Percentiles rank a stretch among this genome's conserved stretches.
Conservation (phyloP, 2,329 filamentous ascomycete genomes). For the Xylariaceae sp. region DNA sequence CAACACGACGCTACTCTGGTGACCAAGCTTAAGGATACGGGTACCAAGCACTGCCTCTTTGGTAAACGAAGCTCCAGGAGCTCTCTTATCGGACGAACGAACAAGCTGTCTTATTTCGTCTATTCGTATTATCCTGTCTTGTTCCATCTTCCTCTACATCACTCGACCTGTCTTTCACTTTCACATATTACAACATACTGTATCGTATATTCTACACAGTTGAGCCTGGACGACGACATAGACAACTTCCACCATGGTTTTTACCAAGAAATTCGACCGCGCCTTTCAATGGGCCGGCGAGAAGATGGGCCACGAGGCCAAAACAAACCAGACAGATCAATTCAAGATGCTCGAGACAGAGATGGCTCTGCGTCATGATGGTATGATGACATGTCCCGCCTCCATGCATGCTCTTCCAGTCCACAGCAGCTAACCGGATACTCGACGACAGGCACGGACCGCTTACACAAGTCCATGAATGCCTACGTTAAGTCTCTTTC, state of each 20-base stretch:
- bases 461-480: constrained; percentile 80
- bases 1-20: too few species aligned
- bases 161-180: background rate
- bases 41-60: too few species aligned
- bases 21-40: too few species aligned
- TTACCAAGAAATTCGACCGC: constrained; percentile 84
- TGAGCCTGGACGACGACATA: background rate
- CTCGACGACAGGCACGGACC: constrained; percentile 69
- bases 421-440: constrained; percentile 2
- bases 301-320: constrained; percentile 88
- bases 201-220: background rate
- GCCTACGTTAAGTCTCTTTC: constrained; percentile 84
- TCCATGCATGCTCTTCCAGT: background rate
- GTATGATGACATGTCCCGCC: constrained; percentile 42
- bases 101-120: background rate
- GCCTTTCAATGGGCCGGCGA: constrained; percentile 98
- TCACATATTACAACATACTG: background rate
- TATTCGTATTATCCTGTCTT: background rate
- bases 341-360: constrained; percentile 88
- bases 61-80: background rate
- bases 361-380: constrained; percentile 85
- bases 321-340: constrained; percentile 81
- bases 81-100: background rate
- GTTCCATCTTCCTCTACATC: too few species aligned
- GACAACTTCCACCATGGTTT: constrained; percentile 39